Evolutionary conservation across 495 filamentous ascomycete genomes (phyloP).

Genomic region (Collariella sp.): DNA sequence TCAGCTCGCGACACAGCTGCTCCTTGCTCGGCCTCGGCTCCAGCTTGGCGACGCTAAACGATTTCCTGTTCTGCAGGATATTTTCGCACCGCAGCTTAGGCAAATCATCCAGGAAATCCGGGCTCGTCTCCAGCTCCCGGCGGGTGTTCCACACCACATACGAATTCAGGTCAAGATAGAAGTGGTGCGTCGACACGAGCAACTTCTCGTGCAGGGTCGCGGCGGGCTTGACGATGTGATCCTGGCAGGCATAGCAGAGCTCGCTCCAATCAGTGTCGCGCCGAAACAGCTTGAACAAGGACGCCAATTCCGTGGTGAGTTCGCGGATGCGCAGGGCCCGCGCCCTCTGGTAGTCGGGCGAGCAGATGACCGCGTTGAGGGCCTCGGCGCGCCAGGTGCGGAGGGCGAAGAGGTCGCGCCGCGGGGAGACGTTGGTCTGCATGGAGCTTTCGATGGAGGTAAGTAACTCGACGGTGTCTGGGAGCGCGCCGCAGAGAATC

Average conservation of each 20-base stretch:
- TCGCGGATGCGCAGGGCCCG: constrained; percentile 3
- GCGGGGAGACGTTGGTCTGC: constrained; percentile 20
- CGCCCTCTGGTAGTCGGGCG: constrained; percentile 12
- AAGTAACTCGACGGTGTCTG: constrained; percentile 8
- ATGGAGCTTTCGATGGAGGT: constrained; percentile 18
- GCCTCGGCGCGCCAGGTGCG: constrained; percentile 29
- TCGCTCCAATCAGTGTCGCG: constrained; percentile 7
- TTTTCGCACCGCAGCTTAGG: constrained; percentile 24
- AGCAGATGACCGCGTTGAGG: constrained; percentile 21
- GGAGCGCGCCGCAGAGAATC: constrained; percentile 14
- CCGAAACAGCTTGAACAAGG: constrained; percentile 12
- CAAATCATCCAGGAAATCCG: constrained; percentile 19
- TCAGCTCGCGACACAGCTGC: constrained; percentile 16
- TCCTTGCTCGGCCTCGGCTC: constrained; percentile 14
- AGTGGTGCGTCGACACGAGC: constrained; percentile 25
- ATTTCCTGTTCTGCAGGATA: constrained; percentile 21
- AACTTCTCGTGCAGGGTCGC: constrained; percentile 24
- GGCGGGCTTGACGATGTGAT: constrained; percentile 22
- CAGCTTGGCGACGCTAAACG: constrained; percentile 22
- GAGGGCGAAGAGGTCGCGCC: constrained; percentile 25
- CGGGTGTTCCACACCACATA: constrained; percentile 14
- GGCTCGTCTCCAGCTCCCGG: constrained; percentile 8
- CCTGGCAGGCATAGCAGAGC: constrained; percentile 11
- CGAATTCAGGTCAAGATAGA: constrained; percentile 18
- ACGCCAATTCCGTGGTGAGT: constrained; percentile 12